A percentile compares a stretch with the other conserved stretches of the same genome.
Evolutionary conservation across 2,329 filamentous ascomycete species (phyloP).

Genomic region (Talaromyces sp.): DNA sequence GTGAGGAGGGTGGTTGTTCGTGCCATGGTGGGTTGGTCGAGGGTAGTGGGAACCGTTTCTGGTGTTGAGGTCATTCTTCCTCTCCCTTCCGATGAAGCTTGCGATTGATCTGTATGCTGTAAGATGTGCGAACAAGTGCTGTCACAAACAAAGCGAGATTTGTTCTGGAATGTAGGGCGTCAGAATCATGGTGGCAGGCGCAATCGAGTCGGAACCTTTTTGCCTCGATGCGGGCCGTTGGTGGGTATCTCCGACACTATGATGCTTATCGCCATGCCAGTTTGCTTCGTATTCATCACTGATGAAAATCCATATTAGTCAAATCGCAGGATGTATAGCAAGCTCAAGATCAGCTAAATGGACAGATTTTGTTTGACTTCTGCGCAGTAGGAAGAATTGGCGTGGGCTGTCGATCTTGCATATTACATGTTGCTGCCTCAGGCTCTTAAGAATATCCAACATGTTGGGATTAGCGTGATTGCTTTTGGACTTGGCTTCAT

Average conservation of each 20-base stretch:
- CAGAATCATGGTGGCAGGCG: neutral
- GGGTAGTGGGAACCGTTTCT: neutral
- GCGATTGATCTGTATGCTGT: neutral
- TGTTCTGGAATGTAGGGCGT: neutral
- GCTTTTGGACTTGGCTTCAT: neutral
- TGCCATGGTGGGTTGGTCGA: conserved; percentile 41
- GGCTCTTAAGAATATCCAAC: neutral
- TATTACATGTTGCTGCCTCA: neutral
- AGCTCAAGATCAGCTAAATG: no score
- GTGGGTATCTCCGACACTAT: neutral
- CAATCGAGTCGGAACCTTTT: neutral
- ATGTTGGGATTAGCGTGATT: neutral
- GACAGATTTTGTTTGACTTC: no score
- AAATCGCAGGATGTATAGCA: no score
- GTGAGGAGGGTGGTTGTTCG: conserved; percentile 62
- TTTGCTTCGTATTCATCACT: neutral
- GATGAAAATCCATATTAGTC: no score
- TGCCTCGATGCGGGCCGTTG: neutral
- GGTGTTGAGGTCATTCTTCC: neutral
- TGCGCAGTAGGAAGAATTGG: no score
- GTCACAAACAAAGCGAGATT: neutral
- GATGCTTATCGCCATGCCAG: neutral
- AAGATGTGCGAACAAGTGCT: neutral
- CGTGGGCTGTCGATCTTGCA: neutral
- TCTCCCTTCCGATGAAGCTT: neutral